These are phyloP conservation scores for Yamadazyma conglobata DNA, from an alignment of 1,139 yeast species.

Conservation along the genomic window DNA sequence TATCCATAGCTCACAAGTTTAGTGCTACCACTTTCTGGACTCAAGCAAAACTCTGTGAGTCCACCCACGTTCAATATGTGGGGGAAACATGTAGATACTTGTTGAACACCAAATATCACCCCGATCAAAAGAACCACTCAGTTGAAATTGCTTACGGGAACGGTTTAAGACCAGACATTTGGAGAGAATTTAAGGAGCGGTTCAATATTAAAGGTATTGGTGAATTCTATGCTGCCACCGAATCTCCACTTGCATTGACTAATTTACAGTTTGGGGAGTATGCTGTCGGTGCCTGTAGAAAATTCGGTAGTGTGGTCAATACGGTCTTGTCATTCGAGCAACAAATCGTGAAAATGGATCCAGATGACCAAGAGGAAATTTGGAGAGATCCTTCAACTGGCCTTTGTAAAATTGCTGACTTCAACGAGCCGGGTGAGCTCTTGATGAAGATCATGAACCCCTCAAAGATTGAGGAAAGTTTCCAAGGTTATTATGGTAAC, in stretches of 20 bases:
- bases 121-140: conserved; percentile 65
- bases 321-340: conserved; percentile 55
- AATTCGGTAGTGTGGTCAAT: conserved; percentile 67
- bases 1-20: conserved; percentile 78
- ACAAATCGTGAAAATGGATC: conserved; percentile 69
- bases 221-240: conserved; percentile 94
- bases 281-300: conserved; percentile 89
- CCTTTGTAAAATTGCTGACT: conserved; percentile 33
- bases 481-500: conserved; percentile 89
- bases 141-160: conserved; percentile 84
- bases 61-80: conserved; percentile 88
- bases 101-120: conserved; percentile 58
- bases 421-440: conserved; percentile 81
- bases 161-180: conserved; percentile 89
- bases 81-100: conserved; percentile 95
- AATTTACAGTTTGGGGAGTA: conserved; percentile 72
- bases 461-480: conserved; percentile 60
- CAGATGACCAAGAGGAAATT: conserved; percentile 70
- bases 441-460: conserved; percentile 72
- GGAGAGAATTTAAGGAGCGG: conserved; percentile 75
- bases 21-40: conserved; percentile 89
- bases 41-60: conserved; percentile 66
- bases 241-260: conserved; percentile 88
- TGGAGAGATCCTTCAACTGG: conserved; percentile 73
- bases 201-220: conserved; percentile 76